Percentiles rank a stretch among this genome's conserved stretches.
phyloP scores from a whole-genome alignment of 495 filamentous ascomycete genomes.

The Hyphodiscus hymeniophilus region DNA sequence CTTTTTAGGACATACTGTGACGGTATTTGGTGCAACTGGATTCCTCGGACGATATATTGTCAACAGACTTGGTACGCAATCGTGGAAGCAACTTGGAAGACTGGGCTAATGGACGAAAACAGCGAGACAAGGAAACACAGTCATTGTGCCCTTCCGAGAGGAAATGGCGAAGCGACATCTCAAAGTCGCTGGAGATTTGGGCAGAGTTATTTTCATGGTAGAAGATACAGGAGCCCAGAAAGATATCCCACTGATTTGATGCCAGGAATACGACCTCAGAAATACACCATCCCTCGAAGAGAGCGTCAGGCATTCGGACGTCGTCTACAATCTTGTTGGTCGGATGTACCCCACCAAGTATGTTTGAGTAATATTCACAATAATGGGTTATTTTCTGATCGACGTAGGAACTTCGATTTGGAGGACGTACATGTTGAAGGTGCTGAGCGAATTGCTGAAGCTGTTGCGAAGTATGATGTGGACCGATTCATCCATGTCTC shows the following conservation, averaged over 20 bases:
- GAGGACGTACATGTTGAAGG: slow-evolving; percentile 93
- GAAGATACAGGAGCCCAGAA: slow-evolving; percentile 1
- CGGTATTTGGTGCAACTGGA: slow-evolving; percentile 95
- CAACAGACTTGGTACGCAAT: slow-evolving; percentile 73
- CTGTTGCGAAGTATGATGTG: slow-evolving; percentile 95
- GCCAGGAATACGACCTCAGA: slow-evolving; percentile 90
- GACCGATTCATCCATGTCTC: slow-evolving; percentile 97
- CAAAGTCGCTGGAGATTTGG: slow-evolving; percentile 90
- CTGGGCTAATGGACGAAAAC: slow-evolving; percentile 4
- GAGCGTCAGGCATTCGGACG: slow-evolving; percentile 90
- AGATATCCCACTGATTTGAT: slow-evolving; percentile 2
- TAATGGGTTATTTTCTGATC: slow-evolving; percentile 21
- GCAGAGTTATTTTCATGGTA: slow-evolving; percentile 79
- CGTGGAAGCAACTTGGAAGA: not conserved
- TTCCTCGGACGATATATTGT: slow-evolving; percentile 97
- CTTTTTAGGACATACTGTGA: slow-evolving; percentile 78
- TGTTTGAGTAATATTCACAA: slow-evolving; percentile 22
- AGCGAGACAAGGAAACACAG: slow-evolving; percentile 89
- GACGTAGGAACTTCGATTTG: slow-evolving; percentile 76
- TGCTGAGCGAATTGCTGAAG: slow-evolving; percentile 88
- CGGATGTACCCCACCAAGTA: slow-evolving; percentile 95
- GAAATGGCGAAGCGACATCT: slow-evolving; percentile 97
- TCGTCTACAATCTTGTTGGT: slow-evolving; percentile 93
- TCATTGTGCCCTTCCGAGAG: slow-evolving; percentile 89
- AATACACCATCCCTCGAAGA: slow-evolving; percentile 96